Conservation (phyloP, 495 filamentous ascomycete genomes). For the Aspergillus carlsbadensis region DNA sequence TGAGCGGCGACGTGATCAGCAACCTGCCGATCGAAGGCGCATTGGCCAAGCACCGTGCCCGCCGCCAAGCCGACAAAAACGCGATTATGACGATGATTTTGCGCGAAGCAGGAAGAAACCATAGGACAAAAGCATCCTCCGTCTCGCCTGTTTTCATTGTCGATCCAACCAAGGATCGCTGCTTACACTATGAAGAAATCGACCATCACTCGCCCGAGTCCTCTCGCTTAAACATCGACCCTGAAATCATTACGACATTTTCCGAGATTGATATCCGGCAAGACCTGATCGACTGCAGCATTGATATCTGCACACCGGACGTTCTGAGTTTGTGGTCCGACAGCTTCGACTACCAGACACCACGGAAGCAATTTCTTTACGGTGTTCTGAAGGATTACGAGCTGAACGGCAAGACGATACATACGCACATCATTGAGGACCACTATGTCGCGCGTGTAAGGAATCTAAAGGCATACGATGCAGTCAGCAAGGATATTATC, state of each 20-base stretch:
- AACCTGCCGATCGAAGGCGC: constrained; percentile 81
- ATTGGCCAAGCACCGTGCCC: constrained; percentile 74
- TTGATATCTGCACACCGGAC: constrained; percentile 97
- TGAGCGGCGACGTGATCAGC: constrained; percentile 92
- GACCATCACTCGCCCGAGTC: constrained; percentile 42
- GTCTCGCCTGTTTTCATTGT: constrained; percentile 82
- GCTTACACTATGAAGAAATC: constrained; percentile 89
- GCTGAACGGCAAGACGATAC: constrained; percentile 91
- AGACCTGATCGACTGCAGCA: constrained; percentile 90
- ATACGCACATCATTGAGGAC: constrained; percentile 80
- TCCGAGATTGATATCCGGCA: constrained; percentile 74
- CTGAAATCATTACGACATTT: constrained; percentile 63
- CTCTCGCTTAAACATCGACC: constrained; percentile 66
- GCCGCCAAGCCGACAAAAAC: constrained; percentile 82
- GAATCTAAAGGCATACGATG: constrained; percentile 86
- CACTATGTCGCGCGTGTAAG: constrained; percentile 77
- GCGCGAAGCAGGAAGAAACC: constrained; percentile 68
- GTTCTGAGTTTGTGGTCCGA: constrained; percentile 94
- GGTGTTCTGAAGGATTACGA: constrained; percentile 96
- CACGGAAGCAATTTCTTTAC: constrained; percentile 83
- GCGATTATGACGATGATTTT: constrained; percentile 98
- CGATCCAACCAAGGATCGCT: constrained; percentile 75
- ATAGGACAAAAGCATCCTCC: constrained; percentile 71
- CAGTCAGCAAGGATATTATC: constrained; percentile 85
- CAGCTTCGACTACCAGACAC: constrained; percentile 92